phyloP scores from a whole-genome alignment of 2,329 filamentous ascomycete genomes.

The Aspergillus amoenus region DNA sequence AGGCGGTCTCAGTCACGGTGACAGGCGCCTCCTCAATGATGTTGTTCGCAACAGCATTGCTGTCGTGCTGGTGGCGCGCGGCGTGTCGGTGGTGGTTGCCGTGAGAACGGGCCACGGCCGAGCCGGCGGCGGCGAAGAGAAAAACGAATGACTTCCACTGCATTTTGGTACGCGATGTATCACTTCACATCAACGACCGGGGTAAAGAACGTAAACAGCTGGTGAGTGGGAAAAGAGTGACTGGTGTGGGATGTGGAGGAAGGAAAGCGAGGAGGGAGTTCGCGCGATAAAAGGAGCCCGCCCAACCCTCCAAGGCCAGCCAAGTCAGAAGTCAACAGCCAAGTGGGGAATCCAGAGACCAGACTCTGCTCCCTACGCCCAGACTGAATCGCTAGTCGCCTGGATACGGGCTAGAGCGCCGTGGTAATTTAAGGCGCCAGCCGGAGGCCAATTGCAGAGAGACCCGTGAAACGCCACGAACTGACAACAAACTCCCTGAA shows the following conservation, averaged over 20 bases:
- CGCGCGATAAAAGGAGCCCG: slow-evolving; percentile 1
- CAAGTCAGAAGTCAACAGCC: not conserved
- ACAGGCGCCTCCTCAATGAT: slow-evolving; percentile 20
- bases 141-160: slow-evolving; percentile 31
- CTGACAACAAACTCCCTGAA: no score
- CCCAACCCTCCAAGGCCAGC: no score
- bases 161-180: slow-evolving; percentile 21
- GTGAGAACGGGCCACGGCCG: slow-evolving; percentile 27
- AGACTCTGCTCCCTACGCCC: slow-evolving; percentile 2
- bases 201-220: slow-evolving; percentile 6
- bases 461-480: no score
- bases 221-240: not conserved
- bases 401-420: not conserved
- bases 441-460: slow-evolving; percentile 1
- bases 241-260: not conserved
- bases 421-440: slow-evolving; percentile 6
- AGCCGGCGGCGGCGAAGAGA: slow-evolving; percentile 24
- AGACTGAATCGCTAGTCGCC: slow-evolving; percentile 9
- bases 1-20: slow-evolving; percentile 17
- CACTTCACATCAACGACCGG: slow-evolving; percentile 9
- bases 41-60: slow-evolving; percentile 5
- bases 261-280: not conserved
- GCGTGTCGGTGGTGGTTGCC: slow-evolving; percentile 26
- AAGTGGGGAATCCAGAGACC: not conserved
- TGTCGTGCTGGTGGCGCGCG: slow-evolving; percentile 14